A percentile compares a stretch with the other conserved stretches of the same genome.
phyloP scores from a whole-genome alignment of 2,329 filamentous ascomycete species.

The Colletotrichum lupini region DNA sequence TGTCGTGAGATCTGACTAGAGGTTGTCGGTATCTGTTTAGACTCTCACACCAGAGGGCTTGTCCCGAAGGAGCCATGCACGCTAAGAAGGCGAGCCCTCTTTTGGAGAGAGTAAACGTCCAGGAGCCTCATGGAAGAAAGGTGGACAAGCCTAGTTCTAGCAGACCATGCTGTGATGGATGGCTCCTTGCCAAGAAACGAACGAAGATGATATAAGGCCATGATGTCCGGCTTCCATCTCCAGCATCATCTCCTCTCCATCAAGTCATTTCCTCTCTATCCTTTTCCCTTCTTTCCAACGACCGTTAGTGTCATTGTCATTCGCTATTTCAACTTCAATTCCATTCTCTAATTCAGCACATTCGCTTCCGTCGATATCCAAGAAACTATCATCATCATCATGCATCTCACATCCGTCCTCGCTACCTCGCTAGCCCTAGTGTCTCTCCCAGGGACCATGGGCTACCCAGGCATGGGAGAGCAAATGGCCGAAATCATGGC shows the following conservation, averaged over 20 bases:
- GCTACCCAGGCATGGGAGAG: slow-evolving; percentile 36
- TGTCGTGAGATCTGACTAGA: slow-evolving; percentile 10
- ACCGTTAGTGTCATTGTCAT: not conserved
- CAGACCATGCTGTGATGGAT: not conserved
- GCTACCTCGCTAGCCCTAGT: slow-evolving; percentile 32
- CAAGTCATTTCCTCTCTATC: slow-evolving; percentile 7
- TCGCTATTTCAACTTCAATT: not conserved
- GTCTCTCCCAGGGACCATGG: slow-evolving; percentile 29
- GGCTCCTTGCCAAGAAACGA: not conserved
- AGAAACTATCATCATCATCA: not conserved
- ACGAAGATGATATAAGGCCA: slow-evolving; percentile 20
- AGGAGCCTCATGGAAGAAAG: not conserved
- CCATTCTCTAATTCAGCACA: not conserved
- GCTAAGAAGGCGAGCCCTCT: not conserved
- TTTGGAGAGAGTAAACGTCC: slow-evolving; percentile 2
- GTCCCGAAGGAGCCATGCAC: slow-evolving; percentile 27
- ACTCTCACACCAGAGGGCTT: slow-evolving; percentile 7
- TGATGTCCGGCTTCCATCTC: not conserved
- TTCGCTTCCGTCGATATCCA: not conserved
- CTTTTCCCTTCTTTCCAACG: not conserved
- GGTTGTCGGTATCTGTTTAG: not conserved
- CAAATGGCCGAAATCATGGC: slow-evolving; percentile 36
- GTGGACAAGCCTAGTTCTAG: not conserved
- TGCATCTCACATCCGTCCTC: slow-evolving; percentile 34
- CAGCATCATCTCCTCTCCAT: not conserved